Evolutionary conservation across 139 green algal species (phyloP).

Genomic region (Protoeuglena noctilucae): DNA sequence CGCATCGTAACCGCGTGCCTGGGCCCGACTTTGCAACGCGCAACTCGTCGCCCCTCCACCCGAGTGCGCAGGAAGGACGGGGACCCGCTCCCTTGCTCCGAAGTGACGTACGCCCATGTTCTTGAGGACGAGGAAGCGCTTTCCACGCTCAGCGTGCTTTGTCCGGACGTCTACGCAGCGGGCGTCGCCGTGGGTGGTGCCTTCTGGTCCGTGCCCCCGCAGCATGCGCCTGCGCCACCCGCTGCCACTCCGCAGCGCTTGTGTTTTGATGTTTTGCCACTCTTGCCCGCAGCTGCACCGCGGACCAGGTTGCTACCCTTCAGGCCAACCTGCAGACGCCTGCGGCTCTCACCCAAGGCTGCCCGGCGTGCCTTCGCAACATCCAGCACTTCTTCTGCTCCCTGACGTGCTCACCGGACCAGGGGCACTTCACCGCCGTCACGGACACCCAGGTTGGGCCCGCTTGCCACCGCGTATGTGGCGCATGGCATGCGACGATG

Average conservation of each 20-base stretch:
- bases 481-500: too few species aligned
- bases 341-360: constrained; percentile 61
- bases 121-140: constrained; percentile 1
- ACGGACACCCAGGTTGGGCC: too few species aligned
- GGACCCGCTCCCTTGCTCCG: constrained; percentile 40
- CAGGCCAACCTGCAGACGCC: constrained; percentile 35
- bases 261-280: too few species aligned
- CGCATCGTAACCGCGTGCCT: too few species aligned
- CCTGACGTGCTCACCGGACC: constrained; percentile 39
- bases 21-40: too few species aligned
- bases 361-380: constrained; percentile 75
- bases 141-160: not conserved
- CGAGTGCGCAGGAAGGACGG: too few species aligned
- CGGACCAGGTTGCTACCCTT: constrained; percentile 56
- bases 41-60: too few species aligned
- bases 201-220: constrained; percentile 35
- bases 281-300: too few species aligned
- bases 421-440: constrained; percentile 68
- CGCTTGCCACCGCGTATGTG: too few species aligned
- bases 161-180: not conserved
- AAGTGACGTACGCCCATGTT: constrained; percentile 24
- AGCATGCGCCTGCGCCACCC: constrained; percentile 31
- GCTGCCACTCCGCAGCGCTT: constrained; percentile 25
- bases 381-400: constrained; percentile 76
- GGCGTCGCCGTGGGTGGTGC: not conserved